A percentile compares a stretch with the other conserved stretches of the same genome.
These are phyloP conservation scores for Eremothecium coryli DNA, from an alignment of 1,139 yeast genomes.

Conservation along the genomic window DNA sequence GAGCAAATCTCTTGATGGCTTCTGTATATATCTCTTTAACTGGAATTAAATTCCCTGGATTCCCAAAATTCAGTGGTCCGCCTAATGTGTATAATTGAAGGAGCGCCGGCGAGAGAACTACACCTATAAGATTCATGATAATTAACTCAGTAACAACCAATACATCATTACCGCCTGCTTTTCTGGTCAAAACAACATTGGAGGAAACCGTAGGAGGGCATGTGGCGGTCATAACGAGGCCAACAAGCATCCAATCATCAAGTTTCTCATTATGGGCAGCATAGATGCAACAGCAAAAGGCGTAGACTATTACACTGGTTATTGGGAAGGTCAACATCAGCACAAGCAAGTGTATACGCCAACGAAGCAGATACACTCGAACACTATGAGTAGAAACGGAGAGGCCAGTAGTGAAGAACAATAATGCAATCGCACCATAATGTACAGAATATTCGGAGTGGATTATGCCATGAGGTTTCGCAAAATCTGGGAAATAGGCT, in stretches of 20 bases:
- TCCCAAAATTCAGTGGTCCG: slow-evolving; percentile 67
- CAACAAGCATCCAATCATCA: slow-evolving; percentile 66
- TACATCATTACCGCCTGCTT: slow-evolving; percentile 71
- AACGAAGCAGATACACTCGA: slow-evolving; percentile 50
- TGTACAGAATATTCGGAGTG: slow-evolving; percentile 66
- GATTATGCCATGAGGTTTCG: slow-evolving; percentile 72
- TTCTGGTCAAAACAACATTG: slow-evolving; percentile 84
- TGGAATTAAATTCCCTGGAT: slow-evolving; percentile 54
- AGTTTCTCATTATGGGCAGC: slow-evolving; percentile 48
- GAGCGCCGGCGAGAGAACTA: slow-evolving; percentile 78
- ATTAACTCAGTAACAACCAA: slow-evolving; percentile 77
- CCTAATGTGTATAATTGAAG: slow-evolving; percentile 54
- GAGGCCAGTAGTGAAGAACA: slow-evolving; percentile 71
- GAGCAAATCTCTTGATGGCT: slow-evolving; percentile 81
- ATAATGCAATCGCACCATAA: slow-evolving; percentile 80
- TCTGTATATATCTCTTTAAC: slow-evolving; percentile 53
- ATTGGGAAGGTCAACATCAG: slow-evolving; percentile 60
- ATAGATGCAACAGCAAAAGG: slow-evolving; percentile 50
- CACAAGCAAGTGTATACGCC: slow-evolving; percentile 77
- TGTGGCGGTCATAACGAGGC: slow-evolving; percentile 70
- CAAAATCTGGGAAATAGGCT: slow-evolving; percentile 70
- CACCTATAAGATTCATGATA: slow-evolving; percentile 75
- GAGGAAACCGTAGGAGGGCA: slow-evolving; percentile 90
- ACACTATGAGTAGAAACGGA: slow-evolving; percentile 61
- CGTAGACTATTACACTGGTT: slow-evolving; percentile 68